Conservation (phyloP, 1,284 basidiomycete species). For the Apiotrichum akiyoshidainum region DNA sequence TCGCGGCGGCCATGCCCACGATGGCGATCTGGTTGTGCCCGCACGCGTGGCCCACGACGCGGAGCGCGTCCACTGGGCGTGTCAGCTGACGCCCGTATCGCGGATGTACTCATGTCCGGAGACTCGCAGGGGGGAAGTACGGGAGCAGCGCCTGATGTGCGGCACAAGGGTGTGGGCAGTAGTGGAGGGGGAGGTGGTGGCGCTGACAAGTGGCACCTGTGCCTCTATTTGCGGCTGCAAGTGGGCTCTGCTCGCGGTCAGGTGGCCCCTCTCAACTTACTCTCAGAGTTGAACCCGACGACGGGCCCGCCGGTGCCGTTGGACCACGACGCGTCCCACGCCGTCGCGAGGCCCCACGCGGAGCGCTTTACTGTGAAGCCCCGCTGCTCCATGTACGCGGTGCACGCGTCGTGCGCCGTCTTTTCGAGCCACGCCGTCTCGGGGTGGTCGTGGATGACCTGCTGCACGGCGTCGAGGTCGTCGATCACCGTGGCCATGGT, state of each 20-base stretch:
- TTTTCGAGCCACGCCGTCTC: slow-evolving; percentile 31
- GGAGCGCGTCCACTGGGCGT: slow-evolving; percentile 20
- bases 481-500: slow-evolving; percentile 2
- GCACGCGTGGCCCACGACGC: slow-evolving; percentile 53
- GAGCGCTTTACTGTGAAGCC: slow-evolving; percentile 61
- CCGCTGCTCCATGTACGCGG: slow-evolving; percentile 59
- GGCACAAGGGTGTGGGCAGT: too few species aligned
- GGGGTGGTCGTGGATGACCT: slow-evolving; percentile 27
- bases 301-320: slow-evolving; percentile 23
- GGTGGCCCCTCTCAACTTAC: neutral
- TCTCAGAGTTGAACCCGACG: slow-evolving; percentile 34
- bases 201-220: too few species aligned
- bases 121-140: too few species aligned
- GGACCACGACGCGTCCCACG: slow-evolving; percentile 25
- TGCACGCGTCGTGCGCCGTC: slow-evolving; percentile 61
- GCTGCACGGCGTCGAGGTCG: slow-evolving; percentile 19
- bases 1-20: slow-evolving; percentile 39
- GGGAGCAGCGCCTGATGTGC: too few species aligned
- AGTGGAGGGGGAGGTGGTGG: too few species aligned
- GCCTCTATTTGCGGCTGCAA: too few species aligned
- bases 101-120: too few species aligned
- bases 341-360: slow-evolving; percentile 55
- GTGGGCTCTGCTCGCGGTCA: too few species aligned
- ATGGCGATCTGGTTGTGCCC: slow-evolving; percentile 55
- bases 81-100: neutral